Evolutionary conservation across 768 basidiomycete species (phyloP).

Genomic region (Myochromella boudieri): DNA sequence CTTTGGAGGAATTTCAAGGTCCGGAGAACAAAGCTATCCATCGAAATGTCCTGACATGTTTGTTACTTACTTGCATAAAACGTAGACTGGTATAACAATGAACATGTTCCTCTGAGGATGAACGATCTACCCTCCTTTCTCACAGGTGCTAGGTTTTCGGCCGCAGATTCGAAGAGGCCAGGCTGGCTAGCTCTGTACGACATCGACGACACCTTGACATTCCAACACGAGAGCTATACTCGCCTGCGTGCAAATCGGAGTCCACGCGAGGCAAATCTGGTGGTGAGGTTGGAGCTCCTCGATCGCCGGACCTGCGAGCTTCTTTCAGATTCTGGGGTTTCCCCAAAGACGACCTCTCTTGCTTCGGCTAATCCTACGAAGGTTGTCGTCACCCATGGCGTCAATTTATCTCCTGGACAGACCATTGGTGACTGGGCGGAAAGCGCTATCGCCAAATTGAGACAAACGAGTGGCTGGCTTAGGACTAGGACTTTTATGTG

Average conservation of each 20-base stretch:
- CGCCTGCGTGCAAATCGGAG: conserved; percentile 43
- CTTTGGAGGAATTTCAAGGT: conserved; percentile 51
- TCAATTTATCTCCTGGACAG: conserved; percentile 17
- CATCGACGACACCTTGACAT: conserved; percentile 39
- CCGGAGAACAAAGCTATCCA: background rate
- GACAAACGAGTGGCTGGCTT: conserved; percentile 33
- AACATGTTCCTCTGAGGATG: conserved; percentile 52
- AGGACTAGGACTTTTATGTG: conserved; percentile 38
- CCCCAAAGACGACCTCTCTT: conserved; percentile 30
- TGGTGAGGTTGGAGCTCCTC: conserved; percentile 40
- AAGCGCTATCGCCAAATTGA: conserved; percentile 16
- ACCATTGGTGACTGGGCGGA: conserved; percentile 24
- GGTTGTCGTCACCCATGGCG: conserved; percentile 31
- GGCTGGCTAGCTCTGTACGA: conserved; percentile 54
- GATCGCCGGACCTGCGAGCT: conserved; percentile 42
- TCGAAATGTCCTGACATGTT: background rate
- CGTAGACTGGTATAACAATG: conserved; percentile 55
- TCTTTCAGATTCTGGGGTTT: conserved; percentile 32
- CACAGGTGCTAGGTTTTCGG: conserved; percentile 45
- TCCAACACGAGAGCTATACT: conserved; percentile 42
- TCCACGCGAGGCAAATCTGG: conserved; percentile 39
- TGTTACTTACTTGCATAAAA: background rate
- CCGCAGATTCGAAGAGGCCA: conserved; percentile 33
- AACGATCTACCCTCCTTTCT: conserved; percentile 45
- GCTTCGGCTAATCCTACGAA: conserved; percentile 28